Evolutionary conservation across 108 stramenopile genomes (phyloP).

Genomic region (Nitzschia inconspicua): DNA sequence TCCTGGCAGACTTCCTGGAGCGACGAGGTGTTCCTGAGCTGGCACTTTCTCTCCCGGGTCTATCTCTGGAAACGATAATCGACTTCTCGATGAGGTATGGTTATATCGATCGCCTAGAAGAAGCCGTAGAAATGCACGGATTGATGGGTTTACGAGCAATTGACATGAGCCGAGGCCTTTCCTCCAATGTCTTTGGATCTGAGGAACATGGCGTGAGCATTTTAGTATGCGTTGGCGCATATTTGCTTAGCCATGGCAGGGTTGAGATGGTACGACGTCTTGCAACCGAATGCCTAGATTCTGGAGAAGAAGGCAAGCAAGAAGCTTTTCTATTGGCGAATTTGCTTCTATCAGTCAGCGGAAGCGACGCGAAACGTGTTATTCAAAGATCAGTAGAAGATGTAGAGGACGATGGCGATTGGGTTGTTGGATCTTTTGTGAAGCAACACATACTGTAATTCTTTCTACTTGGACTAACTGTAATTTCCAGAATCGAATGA

Average conservation of each 20-base stretch:
- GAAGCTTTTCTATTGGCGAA: slow-evolving; percentile 52
- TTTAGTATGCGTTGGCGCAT: slow-evolving; percentile 59
- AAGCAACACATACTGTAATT: slow-evolving; percentile 19
- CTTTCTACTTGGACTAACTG: too few relatives aligned
- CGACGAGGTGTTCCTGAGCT: slow-evolving; percentile 63
- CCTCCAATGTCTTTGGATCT: slow-evolving; percentile 30
- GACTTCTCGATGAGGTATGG: slow-evolving; percentile 71
- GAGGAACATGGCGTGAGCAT: slow-evolving; percentile 25
- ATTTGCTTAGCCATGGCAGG: slow-evolving; percentile 59
- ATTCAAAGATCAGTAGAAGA: slow-evolving; percentile 37
- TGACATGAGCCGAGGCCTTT: slow-evolving; percentile 55
- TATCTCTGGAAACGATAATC: slow-evolving; percentile 68
- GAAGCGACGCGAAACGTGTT: slow-evolving; percentile 33
- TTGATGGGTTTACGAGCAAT: slow-evolving; percentile 47
- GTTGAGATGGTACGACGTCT: slow-evolving; percentile 49
- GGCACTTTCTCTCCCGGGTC: slow-evolving; percentile 49
- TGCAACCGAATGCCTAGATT: slow-evolving; percentile 41
- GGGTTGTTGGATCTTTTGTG: slow-evolving; percentile 34
- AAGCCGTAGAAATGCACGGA: slow-evolving; percentile 51
- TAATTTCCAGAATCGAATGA: too few relatives aligned
- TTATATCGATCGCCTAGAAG: slow-evolving; percentile 55
- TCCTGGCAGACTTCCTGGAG: slow-evolving; percentile 64
- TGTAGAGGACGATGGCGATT: slow-evolving; percentile 20
- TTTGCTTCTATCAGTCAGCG: slow-evolving; percentile 37
- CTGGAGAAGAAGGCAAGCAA: slow-evolving; percentile 32